phyloP scores from a whole-genome alignment of 768 basidiomycete species.

The Hygrocybe coccinea region DNA sequence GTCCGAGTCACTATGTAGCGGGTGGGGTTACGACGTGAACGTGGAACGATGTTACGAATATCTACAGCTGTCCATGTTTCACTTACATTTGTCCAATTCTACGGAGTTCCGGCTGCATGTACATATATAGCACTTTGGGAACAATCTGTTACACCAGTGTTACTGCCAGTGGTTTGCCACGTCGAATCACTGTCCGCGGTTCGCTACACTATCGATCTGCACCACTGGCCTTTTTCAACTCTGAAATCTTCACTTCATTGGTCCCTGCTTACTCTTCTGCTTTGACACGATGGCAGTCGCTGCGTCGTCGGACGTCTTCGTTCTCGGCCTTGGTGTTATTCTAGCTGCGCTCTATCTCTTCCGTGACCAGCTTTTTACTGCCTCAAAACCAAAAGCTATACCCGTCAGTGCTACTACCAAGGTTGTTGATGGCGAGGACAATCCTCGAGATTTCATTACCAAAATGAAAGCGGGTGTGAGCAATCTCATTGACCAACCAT shows the following conservation, averaged over 20 bases:
- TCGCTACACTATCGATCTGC: not conserved
- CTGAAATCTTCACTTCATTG: not conserved
- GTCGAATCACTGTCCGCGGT: not conserved
- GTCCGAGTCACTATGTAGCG: no score
- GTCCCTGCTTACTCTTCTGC: not conserved
- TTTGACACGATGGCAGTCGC: slow-evolving; percentile 50
- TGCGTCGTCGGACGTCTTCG: slow-evolving; percentile 65
- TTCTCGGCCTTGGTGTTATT: slow-evolving; percentile 69
- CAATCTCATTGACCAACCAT: not conserved
- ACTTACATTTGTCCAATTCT: no score
- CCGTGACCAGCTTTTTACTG: slow-evolving; percentile 70
- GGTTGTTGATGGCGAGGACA: slow-evolving; percentile 62
- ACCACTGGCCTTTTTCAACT: no score
- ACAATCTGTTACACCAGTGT: not conserved
- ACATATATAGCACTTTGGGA: not conserved
- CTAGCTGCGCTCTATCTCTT: slow-evolving; percentile 80
- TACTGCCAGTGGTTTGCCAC: no score
- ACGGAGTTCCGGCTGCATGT: not conserved
- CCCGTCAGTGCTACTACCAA: slow-evolving; percentile 39
- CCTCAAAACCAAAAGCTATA: slow-evolving; percentile 57
- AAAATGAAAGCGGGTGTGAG: slow-evolving; percentile 93
- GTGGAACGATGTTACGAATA: no score
- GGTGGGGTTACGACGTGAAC: no score
- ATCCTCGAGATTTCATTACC: slow-evolving; percentile 89
- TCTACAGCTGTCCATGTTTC: no score